Evolutionary conservation across 2,329 filamentous ascomycete species (phyloP), one percentile per base, ranked within the genome.

Genomic region (Sphaerostilbella broomeana): DNA sequence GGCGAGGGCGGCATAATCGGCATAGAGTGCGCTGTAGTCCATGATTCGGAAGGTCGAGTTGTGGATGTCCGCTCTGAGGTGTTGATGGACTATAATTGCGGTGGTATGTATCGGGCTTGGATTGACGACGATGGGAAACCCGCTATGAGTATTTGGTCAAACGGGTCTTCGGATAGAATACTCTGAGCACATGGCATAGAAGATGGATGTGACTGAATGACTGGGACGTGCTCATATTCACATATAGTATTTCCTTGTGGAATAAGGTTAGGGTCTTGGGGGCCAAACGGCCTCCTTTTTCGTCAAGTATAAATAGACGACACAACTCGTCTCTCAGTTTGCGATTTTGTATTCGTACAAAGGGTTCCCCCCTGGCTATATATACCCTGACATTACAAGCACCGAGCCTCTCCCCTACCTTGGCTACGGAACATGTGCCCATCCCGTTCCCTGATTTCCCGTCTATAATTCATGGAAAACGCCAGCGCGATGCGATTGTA

Each of bases 1-100:
- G 88, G 88, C 0, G 76, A 85, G 54, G 88, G 86, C 1, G 88
- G 88, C 0, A 84, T 95, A 34, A 94, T 95, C 51, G 88, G 86
- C 0, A 84, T 89, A 31, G 83, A 88, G 53, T 59, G 75, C 16
- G 67, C 67, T 0, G 60, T 75, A 2, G 64, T 71, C 9, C 55
- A 60, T 3, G 64, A 73, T 43, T 60, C 48, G 4, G 51, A 63
- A n/a, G 68, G 70, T 0, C 48, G 49, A n/a, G 51, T 68, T 5
- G 55, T 72, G 2, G 62, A 63, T 2, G 57, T 60, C 2, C 53
- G 63, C 11, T 66, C 65, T 2, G 68, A 73, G 36, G 70, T 94
- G 5, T 63, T 89, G 12, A 83, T 80, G 57, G 84, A 89, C 51
- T 88, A 81, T 57, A 94, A 95, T 56, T 92, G 84, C 51, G 84